Percentiles rank a stretch among this genome's conserved stretches.
These are phyloP conservation scores for Verticillium nonalfalfae DNA, from an alignment of 2,329 filamentous ascomycete species.

Conservation along the genomic window DNA sequence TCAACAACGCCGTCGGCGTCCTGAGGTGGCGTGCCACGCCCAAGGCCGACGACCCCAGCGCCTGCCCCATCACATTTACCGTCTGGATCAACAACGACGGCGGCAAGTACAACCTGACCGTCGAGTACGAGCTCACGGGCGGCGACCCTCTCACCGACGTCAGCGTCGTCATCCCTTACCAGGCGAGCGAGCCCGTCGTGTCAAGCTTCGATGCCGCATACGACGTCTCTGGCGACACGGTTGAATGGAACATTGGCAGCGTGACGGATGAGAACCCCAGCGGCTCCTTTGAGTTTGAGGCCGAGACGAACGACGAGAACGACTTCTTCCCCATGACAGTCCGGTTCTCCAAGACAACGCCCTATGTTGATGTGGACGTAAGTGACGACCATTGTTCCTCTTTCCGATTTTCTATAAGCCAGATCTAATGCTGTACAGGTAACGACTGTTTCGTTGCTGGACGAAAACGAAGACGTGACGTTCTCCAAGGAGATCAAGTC, in stretches of 20 bases:
- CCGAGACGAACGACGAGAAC: constrained; percentile 76
- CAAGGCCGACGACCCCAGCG: constrained; percentile 70
- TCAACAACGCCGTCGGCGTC: constrained; percentile 89
- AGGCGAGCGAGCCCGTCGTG: constrained; percentile 76
- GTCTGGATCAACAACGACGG: constrained; percentile 94
- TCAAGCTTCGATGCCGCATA: constrained; percentile 93
- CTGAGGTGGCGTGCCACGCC: constrained; percentile 86
- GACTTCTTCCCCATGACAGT: constrained; percentile 99
- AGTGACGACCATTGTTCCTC: constrained; percentile 30
- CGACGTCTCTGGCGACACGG: constrained; percentile 83
- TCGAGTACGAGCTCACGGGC: constrained; percentile 91
- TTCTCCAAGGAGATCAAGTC: constrained; percentile 81
- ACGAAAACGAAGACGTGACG: constrained; percentile 70
- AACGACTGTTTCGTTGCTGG: constrained; percentile 61
- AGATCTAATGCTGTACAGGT: constrained; percentile 35
- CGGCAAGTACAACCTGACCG: constrained; percentile 79
- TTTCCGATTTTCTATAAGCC: too few relatives aligned
- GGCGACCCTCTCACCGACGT: constrained; percentile 77
- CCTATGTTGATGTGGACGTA: constrained; percentile 92
- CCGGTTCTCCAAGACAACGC: constrained; percentile 76
- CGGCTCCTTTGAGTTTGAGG: constrained; percentile 94
- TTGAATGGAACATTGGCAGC: constrained; percentile 90
- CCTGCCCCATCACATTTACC: constrained; percentile 90
- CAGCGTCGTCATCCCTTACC: constrained; percentile 80
- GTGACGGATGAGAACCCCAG: constrained; percentile 77